Evolutionary conservation across 2,329 filamentous ascomycete species (phyloP).

Genomic region (Plectosphaerella plurivora): DNA sequence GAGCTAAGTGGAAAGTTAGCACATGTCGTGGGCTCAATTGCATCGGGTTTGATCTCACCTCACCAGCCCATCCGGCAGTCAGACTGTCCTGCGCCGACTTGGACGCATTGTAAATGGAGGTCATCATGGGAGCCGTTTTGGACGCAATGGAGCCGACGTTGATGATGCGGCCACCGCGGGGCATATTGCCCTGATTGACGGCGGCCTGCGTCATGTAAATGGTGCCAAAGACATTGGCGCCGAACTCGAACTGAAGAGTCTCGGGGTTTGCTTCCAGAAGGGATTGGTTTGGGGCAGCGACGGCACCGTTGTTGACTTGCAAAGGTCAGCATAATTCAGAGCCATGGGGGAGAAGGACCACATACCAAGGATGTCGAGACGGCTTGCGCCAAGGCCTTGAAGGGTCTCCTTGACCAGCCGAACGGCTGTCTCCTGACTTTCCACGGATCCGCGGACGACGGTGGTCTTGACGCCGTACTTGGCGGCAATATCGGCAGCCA

Average conservation of each 20-base stretch:
- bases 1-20: neutral
- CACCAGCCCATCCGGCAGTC: conserved; percentile 24
- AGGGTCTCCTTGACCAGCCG: conserved; percentile 29
- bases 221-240: conserved; percentile 26
- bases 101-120: conserved; percentile 18
- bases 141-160: conserved; percentile 25
- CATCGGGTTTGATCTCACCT: conserved; percentile 16
- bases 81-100: conserved; percentile 31
- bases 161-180: conserved; percentile 27
- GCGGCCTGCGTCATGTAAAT: conserved; percentile 28
- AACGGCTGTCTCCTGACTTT: conserved; percentile 21
- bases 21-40: too few relatives aligned
- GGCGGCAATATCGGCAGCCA: conserved; percentile 15
- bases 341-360: too few relatives aligned
- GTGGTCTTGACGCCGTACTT: conserved; percentile 21
- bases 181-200: conserved; percentile 24
- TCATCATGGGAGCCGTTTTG: conserved; percentile 16
- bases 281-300: conserved; percentile 11
- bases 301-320: conserved; percentile 31
- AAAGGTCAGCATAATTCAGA: too few relatives aligned
- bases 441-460: conserved; percentile 26
- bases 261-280: conserved; percentile 17
- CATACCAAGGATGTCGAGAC: conserved; percentile 30
- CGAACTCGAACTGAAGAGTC: conserved; percentile 21
- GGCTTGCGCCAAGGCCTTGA: conserved; percentile 18